Evolutionary conservation across 1,284 basidiomycete species (phyloP), one percentile per base, ranked within the genome.

Genomic region (Mycosarcoma mackinlayi): DNA sequence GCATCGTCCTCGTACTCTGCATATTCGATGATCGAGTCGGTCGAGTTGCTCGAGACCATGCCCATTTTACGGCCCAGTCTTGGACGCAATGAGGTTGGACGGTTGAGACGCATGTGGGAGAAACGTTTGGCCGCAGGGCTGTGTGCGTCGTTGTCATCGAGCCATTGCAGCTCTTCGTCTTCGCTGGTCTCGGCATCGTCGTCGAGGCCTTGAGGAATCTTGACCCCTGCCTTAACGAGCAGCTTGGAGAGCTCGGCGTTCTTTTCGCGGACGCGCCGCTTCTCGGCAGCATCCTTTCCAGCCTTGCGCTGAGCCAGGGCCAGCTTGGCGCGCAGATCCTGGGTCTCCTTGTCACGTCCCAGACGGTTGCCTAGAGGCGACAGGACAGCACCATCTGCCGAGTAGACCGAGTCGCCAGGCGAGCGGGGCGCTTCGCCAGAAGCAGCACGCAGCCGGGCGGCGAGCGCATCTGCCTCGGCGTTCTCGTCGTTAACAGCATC

Each of bases 241-340:
- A 74, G 48, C 47, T 62, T 65, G 45, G 67, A 57, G 28, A 79
- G 66, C 53, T 78, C 75, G 6, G 54, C 57, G 30, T 76, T 73
- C 71, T 77, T 75, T 19, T 79, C 77, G 34, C 77, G 77, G 27
- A 76, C 68, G 21, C 66, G 61, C 27, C 77, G 77, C 72, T 75
- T 76, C 56, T 77, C 73, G 40, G 69, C 71, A 11, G 61, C 65
- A 38, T 80, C 78, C 58, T 78, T 78, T 27, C 75, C 76, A 14
- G 77, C 67, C 45, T 77, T 75, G 62, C 75, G 76, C 40, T 77
- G 70, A 7, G 77, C 78, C 23, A 78, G 53, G 13, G 73, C 69
- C 13, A 80, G 71, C 60, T 79, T 78, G 47, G 70, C 56, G 21
- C 77, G 77, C 31, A 80, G 61, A 37, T 76, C 77, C n/a, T 76